Percentiles rank a stretch among this genome's conserved stretches.
Conservation (phyloP, 2,329 filamentous ascomycete species). For the Penicillium sp. region DNA sequence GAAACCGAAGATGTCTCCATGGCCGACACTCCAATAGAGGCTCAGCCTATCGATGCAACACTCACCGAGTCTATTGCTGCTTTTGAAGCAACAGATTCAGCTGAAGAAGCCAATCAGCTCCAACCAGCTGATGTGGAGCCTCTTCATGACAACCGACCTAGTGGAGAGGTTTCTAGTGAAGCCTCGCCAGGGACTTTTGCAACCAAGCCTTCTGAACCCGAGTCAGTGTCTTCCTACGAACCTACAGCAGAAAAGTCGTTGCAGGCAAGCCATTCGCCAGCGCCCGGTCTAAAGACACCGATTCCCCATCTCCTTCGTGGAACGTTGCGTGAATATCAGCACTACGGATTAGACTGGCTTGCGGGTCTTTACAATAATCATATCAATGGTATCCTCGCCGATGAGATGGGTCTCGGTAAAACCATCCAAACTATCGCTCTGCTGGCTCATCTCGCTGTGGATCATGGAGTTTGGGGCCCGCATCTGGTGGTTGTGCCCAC, state of each 20-base stretch:
- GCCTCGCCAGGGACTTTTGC: constrained; percentile 44
- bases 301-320: constrained; percentile 82
- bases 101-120: constrained; percentile 12
- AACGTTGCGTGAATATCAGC: constrained; percentile 90
- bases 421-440: constrained; percentile 97
- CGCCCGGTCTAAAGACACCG: constrained; percentile 59
- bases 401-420: constrained; percentile 98
- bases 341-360: constrained; percentile 95
- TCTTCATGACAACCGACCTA: constrained; percentile 26
- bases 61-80: not conserved
- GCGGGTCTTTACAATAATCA: constrained; percentile 86
- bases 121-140: constrained; percentile 18
- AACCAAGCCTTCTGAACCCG: constrained; percentile 46
- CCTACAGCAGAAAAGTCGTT: constrained; percentile 31
- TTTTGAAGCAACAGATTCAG: constrained; percentile 4
- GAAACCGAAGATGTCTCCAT: constrained; percentile 14
- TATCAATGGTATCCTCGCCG: constrained; percentile 93
- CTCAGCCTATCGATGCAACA: constrained; percentile 1
- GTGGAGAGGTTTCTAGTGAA: constrained; percentile 39
- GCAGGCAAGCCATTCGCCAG: constrained; percentile 42
- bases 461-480: constrained; percentile 90
- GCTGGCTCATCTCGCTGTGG: constrained; percentile 84
- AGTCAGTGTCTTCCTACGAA: constrained; percentile 45
- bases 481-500: constrained; percentile 96
- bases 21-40: constrained; percentile 1